These are phyloP conservation scores for Eleusine indica DNA, from an alignment of 176 grass and related monocot species.

Conservation along the genomic window DNA sequence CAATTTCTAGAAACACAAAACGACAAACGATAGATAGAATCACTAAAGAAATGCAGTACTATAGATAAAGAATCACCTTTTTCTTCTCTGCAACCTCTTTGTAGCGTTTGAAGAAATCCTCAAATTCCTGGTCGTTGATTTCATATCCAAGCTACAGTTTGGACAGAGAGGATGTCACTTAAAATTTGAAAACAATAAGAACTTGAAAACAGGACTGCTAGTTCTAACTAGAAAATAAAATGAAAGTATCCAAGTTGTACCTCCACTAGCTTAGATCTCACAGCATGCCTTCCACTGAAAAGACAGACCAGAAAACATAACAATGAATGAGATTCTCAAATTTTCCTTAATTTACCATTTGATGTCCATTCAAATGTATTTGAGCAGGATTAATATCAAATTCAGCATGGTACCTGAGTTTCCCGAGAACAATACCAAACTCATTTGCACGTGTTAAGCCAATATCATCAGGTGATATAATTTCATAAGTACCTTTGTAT, in stretches of 20 bases:
- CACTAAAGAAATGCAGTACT: not conserved
- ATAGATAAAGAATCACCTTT: slow-evolving; percentile 55
- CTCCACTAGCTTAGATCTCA: slow-evolving; percentile 86
- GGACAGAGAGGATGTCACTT: slow-evolving; percentile 20
- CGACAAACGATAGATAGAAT: not conserved
- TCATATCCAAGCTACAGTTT: slow-evolving; percentile 87
- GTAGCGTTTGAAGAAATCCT: slow-evolving; percentile 96
- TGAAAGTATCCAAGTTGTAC: slow-evolving; percentile 45
- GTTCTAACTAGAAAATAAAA: slow-evolving; percentile 5
- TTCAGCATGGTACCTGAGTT: slow-evolving; percentile 74
- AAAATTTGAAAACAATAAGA: slow-evolving; percentile 11
- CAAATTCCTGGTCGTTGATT: slow-evolving; percentile 81
- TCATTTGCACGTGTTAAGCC: slow-evolving; percentile 91
- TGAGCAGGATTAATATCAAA: slow-evolving; percentile 1
- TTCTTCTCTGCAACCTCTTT: slow-evolving; percentile 99
- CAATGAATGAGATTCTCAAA: slow-evolving; percentile 9
- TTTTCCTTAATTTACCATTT: slow-evolving; percentile 8
- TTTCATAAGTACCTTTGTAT: slow-evolving; percentile 97
- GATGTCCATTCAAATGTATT: not conserved
- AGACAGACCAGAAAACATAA: slow-evolving; percentile 40
- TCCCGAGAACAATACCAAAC: slow-evolving; percentile 96
- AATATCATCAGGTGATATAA: slow-evolving; percentile 97
- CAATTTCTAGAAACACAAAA: not conserved
- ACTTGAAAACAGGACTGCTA: not conserved
- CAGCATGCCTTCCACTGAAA: slow-evolving; percentile 93